Base-by-base conservation (phyloP, 345 rosid species). In the Eucalyptus marginata region DNA sequence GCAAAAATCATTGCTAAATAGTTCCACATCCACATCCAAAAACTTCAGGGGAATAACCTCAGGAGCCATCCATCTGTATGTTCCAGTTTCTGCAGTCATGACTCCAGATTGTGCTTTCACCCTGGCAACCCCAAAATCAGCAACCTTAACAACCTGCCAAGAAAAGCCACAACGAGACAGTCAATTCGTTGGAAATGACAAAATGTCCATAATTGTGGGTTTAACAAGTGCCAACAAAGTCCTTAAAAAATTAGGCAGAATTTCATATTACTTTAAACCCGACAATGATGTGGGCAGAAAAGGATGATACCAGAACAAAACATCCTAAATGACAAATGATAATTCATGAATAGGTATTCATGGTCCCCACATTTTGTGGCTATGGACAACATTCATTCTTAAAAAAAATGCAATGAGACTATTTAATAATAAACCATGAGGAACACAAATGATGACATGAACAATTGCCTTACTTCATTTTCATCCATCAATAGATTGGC, bases 21-120 rank as follows among this genome's bases (percentile, higher is more conserved):
- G 56, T 18, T 59, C 62, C 12, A 46, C 50, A 64, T 59, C 62
- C 12, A 46, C 66, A 64, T 33, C 29, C 43, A 76, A 18, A 76
- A 76, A 36, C 83, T 36, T 76, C 83, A 36, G 22, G 83, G 83
- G 83, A 76, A 76, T 76, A 88, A 97, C 99, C 99, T 98, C 99
- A 36, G 99, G 99, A 93, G 99, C 98, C 99, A 97, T 98, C 99
- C 99, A 98, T 81, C 99, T 91, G 87, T 96, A 96, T n/a, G 99
- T 97, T 93, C 99, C 99, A 54, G 99, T 98, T 95, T 98, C 99
- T 76, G 99, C 98, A 27, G 99, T 98, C 99, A 98, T 98, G n/a
- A 98, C 98, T 89, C 98, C 99, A 87, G 99, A 90, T 88, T 96
- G 98, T 90, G 95, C 92, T 94, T 96, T 94, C 90, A 96, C 99